These are phyloP conservation scores for Phtheirospermum japonicum DNA, from an alignment of 257 asterid species.

Conservation along the genomic window DNA sequence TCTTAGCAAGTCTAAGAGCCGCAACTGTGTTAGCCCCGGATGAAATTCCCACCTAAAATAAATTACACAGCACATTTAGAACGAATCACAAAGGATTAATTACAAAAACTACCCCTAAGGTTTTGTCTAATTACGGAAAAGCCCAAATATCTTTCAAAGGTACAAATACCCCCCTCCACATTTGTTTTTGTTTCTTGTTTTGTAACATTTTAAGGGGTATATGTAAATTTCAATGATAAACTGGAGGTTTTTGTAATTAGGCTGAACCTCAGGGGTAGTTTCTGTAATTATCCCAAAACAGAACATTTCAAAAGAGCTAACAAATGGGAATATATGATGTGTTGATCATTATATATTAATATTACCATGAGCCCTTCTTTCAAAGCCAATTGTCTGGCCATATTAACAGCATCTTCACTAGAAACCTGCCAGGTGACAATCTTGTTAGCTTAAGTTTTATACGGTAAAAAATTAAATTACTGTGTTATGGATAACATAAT, in stretches of 20 bases:
- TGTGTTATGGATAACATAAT: neutral
- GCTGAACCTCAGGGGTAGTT: neutral
- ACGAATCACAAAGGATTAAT: neutral
- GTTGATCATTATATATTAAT: neutral
- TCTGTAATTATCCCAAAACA: neutral
- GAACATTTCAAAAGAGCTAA: neutral
- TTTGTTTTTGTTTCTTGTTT: neutral
- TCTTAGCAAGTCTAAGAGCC: constrained; percentile 73
- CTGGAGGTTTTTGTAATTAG: neutral
- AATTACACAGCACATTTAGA: neutral
- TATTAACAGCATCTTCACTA: constrained; percentile 82
- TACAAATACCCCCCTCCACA: neutral
- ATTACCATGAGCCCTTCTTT: constrained; percentile 93
- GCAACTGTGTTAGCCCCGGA: constrained; percentile 98
- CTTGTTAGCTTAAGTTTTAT: no score
- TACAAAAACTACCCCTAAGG: neutral
- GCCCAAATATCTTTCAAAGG: neutral
- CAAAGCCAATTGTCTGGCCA: constrained; percentile 89
- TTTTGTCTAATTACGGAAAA: neutral
- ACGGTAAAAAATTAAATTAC: neutral
- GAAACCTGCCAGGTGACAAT: constrained; percentile 94
- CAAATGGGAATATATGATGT: neutral
- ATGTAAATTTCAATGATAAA: neutral
- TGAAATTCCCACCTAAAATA: constrained; percentile 81
- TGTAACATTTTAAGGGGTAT: neutral